Evolutionary conservation across 2,329 filamentous ascomycete species (phyloP).

Genomic region (Biscogniauxia mediterranea): DNA sequence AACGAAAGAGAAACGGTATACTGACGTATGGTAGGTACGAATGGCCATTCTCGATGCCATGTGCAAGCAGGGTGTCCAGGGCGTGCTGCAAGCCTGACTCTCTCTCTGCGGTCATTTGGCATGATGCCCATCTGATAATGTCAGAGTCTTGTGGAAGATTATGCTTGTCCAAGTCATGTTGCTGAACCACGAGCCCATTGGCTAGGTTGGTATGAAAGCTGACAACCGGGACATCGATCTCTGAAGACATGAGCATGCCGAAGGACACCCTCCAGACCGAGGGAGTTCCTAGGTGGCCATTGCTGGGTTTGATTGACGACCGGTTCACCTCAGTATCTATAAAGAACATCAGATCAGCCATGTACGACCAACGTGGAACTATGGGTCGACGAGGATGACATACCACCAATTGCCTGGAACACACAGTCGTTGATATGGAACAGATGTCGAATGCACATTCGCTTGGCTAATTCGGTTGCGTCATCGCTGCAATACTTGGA

Average conservation of each 20-base stretch:
- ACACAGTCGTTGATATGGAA: slow-evolving; percentile 17
- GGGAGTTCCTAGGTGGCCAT: background rate
- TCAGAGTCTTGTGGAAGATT: slow-evolving; percentile 9
- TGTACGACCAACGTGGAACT: too few relatives aligned
- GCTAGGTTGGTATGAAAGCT: slow-evolving; percentile 5
- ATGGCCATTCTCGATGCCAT: slow-evolving; percentile 17
- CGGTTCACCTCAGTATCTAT: background rate
- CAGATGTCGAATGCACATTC: slow-evolving; percentile 28
- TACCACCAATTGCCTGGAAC: slow-evolving; percentile 27
- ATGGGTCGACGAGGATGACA: slow-evolving; percentile 3
- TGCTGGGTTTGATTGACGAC: background rate
- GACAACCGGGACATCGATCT: slow-evolving; percentile 2
- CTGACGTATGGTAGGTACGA: slow-evolving; percentile 27
- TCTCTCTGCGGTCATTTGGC: slow-evolving; percentile 22
- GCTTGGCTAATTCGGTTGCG: slow-evolving; percentile 21
- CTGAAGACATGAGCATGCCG: background rate
- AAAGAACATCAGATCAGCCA: background rate
- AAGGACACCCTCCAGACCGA: background rate
- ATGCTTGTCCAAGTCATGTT: slow-evolving; percentile 15
- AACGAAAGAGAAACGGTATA: slow-evolving; percentile 1
- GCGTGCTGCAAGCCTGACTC: slow-evolving; percentile 25
- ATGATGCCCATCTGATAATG: slow-evolving; percentile 25
- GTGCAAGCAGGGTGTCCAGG: slow-evolving; percentile 24
- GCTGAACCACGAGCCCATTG: slow-evolving; percentile 4
- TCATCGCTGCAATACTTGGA: slow-evolving; percentile 21